Evolutionary conservation across 257 asterid species (phyloP), one percentile per base, ranked within the genome.

Genomic region (Solanum dulcamara): DNA sequence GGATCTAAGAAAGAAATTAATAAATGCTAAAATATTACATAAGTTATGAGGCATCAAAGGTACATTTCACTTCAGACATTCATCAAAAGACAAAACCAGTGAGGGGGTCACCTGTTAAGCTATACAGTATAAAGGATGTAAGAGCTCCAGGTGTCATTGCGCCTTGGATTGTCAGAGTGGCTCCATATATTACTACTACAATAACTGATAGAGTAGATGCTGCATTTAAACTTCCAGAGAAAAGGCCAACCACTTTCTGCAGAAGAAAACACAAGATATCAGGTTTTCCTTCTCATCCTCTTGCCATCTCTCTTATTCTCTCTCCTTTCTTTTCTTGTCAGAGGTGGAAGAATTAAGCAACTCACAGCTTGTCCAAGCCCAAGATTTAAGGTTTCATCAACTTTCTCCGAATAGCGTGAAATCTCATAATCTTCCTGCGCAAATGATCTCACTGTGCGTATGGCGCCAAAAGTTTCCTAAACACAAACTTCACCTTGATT

Each of bases 361-460:
- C 98, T 92, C 87, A 93, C 98, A 72, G 98, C 97, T 88, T 93
- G 98, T 87, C 82, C 89, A 74, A 95, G 93, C 81, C 98, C 98
- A 85, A 95, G 98, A 85, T 91, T 90, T 87, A 95, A 89, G 40
- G 98, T 93, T 88, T 95, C 98, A 2, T 93, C 97, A 62, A 95
- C 97, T 87, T 95, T 95, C 90, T 89, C 96, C n/a, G 98, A 90
- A 85, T 95, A 95, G 57, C 96, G 92, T 80, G 93, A 83, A 84
- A 85, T 89, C 88, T 92, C 96, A 84, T 93, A 93, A 66, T 91
- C 90, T 86, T 93, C 98, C 86, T 93, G 98, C 28, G 98, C 98
- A 90, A 95, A 95, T 81, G 98, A 95, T 90, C 98, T 92, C 85
- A 95, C 98, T 2, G 98, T 95, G 70, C 98, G 96, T 79, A 95